Evolutionary conservation across 2,329 filamentous ascomycete genomes (phyloP), one percentile per base, ranked within the genome.

Genomic region (Coniochaeta sp.): DNA sequence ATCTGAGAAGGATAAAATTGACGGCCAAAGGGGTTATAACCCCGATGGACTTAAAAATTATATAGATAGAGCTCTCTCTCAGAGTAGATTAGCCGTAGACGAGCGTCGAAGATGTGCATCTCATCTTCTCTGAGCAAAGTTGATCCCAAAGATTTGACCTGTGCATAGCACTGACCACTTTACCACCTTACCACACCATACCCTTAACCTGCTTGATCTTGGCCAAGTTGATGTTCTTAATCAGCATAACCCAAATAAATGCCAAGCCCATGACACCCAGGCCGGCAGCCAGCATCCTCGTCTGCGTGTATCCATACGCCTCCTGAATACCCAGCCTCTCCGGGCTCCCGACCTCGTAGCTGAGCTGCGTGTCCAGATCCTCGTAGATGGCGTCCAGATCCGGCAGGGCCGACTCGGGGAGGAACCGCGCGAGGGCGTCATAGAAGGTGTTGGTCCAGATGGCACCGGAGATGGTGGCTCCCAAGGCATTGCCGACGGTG

Each of bases 291-390:
- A 82, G 68, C 77, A 83, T 79, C n/a, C 74, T 69, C 38, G 73
- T 73, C 70, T 82, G 79, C 0, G 78, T 77, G 61, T 80, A 79
- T 1, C 74, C 78, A 62, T 88, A 89, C 0, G 85, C 80, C 8
- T 74, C 68, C 66, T 86, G 84, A 65, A 88, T 87, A 0, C 78
- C 85, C 16, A 74, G 59, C 1, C 83, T 70, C 12, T 73, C 73
- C 0, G 74, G 69, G 9, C 67, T 76, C 1, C 81, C 81, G 7
- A 76, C 65, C 0, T 74, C 70, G 64, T 83, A 85, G 58, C 69
- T 70, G 1, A 84, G 69, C 63, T 88, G 86, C 8, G 74, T 75
- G 1, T 71, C 71, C 40, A 88, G 64, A 64, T 79, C 77, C 7
- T 77, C 77, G 61, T 85, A 87, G 55, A 89, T 83, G 22, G 69